Evolutionary conservation across 179 eudicot genomes (phyloP), one percentile per base, ranked within the genome.

Genomic region (Silene noctiflora): DNA sequence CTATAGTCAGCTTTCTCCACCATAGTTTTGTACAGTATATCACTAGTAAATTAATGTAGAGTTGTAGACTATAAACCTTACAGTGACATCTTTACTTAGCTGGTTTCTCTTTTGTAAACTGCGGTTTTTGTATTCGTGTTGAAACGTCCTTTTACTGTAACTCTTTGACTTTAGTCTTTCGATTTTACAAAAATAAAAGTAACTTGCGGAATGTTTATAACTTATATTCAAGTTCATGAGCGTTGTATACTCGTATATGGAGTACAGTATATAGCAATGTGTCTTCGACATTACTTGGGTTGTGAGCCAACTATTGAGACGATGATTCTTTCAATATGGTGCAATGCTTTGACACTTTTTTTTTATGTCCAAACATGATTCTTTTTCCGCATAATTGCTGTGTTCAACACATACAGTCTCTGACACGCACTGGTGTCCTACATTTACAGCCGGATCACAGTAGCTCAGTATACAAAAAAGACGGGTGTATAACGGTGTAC

Each of bases 1-100:
- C 39, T 59, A 17, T 35, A 75, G 53, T 33, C 25, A 29, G 63
- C 63, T 79, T 72, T 79, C 72, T 31, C 55, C 67, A 71, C 71
- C 75, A 33, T 59, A 79, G 76, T 79, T 82, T 83, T 83, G 85
- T 82, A 82, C 80, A 82, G 79, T 25, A 33, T 60, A 56, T 17
- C 4, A 16, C 74, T 64, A 81, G 79, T 70, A 13, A 55, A 12
- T 13, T 51, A 51, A 16, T 72, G 72, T 79, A 77, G 27, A 14
- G 24, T 39, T 56, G 67, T 74, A 77, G 55, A 12, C 21, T 64
- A 42, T 68, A 64, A 75, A 78, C 35, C 72, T 74, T 67, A 44
- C 17, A 66, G 16, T 65, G 67, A 75, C 85, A 58, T 69, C 71
- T 64, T 61, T 70, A 60, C 64, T 63, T 48, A 78, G 66, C 33